These are phyloP conservation scores for Hygrocybe punicea DNA, from an alignment of 768 basidiomycete species.

Conservation along the genomic window DNA sequence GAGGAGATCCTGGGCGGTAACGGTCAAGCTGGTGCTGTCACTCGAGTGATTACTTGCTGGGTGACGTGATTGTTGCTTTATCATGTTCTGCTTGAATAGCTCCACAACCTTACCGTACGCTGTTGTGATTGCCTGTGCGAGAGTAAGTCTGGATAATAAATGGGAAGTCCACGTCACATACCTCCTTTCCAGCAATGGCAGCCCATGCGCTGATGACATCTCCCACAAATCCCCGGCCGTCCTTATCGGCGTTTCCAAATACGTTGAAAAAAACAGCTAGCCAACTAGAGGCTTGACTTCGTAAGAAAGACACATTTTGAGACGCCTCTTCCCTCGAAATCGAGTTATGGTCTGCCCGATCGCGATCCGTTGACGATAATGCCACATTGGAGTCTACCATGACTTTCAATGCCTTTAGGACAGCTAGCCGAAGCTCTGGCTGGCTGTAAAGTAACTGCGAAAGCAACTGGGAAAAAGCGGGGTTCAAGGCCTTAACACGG, in stretches of 20 bases:
- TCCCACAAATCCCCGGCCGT: conserved; percentile 72
- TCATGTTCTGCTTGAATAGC: conserved; percentile 65
- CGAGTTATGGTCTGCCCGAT: conserved; percentile 22
- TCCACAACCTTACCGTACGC: conserved; percentile 77
- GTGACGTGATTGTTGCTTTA: conserved; percentile 31
- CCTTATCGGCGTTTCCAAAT: conserved; percentile 80
- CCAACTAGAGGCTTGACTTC: conserved; percentile 84
- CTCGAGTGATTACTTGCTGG: conserved; percentile 35
- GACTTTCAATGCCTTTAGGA: conserved; percentile 76
- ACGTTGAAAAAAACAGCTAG: conserved; percentile 95
- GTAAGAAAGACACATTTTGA: conserved; percentile 68
- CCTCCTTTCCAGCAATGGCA: conserved; percentile 69
- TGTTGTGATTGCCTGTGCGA: conserved; percentile 62
- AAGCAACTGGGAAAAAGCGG: conserved; percentile 81
- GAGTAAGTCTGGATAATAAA: background rate
- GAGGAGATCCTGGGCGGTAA: conserved; percentile 80
- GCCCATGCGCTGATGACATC: conserved; percentile 89
- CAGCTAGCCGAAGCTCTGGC: conserved; percentile 72
- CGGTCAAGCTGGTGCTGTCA: conserved; percentile 44
- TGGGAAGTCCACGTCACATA: conserved; percentile 22
- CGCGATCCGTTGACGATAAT: conserved; percentile 39
- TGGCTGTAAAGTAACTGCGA: conserved; percentile 92
- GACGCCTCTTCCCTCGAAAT: conserved; percentile 59
- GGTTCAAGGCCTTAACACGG: conserved; percentile 61
- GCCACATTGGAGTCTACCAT: conserved; percentile 78